These are phyloP conservation scores for Nemania diffusa DNA, from an alignment of 2,329 filamentous ascomycete species.

Conservation along the genomic window DNA sequence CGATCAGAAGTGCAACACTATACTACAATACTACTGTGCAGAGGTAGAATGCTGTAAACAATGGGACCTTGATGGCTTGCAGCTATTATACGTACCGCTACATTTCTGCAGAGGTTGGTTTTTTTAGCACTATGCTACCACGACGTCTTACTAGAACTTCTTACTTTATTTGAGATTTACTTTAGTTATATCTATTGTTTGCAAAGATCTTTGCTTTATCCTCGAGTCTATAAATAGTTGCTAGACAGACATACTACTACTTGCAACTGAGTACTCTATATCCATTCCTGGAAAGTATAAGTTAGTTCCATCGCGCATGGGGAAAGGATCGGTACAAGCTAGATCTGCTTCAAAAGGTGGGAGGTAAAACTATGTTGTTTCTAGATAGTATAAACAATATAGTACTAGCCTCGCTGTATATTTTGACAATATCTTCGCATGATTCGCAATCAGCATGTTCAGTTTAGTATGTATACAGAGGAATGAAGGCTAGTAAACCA, in stretches of 20 bases:
- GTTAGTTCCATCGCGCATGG: not conserved
- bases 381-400: too few species aligned
- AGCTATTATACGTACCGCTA: too few species aligned
- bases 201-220: not conserved
- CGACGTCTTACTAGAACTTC: not conserved
- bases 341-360: not conserved
- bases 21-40: too few species aligned
- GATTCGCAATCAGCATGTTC: too few species aligned
- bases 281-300: not conserved
- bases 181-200: not conserved
- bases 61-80: too few species aligned
- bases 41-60: too few species aligned
- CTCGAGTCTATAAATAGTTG: not conserved
- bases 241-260: not conserved
- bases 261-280: not conserved
- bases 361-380: too few species aligned
- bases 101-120: not conserved
- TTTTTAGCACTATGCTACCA: not conserved
- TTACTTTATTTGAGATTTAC: not conserved
- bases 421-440: too few species aligned
- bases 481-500: too few species aligned
- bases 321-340: not conserved
- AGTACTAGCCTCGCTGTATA: too few species aligned
- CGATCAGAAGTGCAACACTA: too few species aligned
- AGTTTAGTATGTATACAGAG: too few species aligned